These are phyloP conservation scores for Zymoseptoria tritici DNA, from an alignment of 2,329 filamentous ascomycete genomes.

Conservation along the genomic window DNA sequence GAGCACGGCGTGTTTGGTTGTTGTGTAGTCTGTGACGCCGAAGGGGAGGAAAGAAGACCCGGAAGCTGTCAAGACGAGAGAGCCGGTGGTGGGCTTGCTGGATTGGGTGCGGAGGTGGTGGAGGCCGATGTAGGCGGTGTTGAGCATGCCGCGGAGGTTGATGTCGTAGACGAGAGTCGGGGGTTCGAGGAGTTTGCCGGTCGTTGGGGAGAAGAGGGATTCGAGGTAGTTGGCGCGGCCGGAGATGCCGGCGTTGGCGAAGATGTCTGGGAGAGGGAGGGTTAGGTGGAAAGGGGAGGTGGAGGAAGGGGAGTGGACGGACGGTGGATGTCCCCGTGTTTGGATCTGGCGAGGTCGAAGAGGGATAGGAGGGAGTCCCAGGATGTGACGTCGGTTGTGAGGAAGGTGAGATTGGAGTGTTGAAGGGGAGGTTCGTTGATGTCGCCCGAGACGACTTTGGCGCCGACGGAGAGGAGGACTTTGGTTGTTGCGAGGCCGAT, in stretches of 20 bases:
- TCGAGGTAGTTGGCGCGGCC: constrained; percentile 34
- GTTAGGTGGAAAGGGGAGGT: not conserved
- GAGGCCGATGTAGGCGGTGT: constrained; percentile 34
- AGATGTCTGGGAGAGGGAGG: constrained; percentile 27
- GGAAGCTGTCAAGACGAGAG: constrained; percentile 49
- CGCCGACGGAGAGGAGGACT: constrained; percentile 46
- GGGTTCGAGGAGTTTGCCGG: constrained; percentile 26
- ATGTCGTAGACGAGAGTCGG: constrained; percentile 34
- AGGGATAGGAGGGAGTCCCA: constrained; percentile 46
- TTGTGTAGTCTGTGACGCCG: constrained; percentile 46
- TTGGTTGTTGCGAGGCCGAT: constrained; percentile 52
- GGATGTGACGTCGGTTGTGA: constrained; percentile 41
- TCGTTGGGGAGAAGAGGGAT: constrained; percentile 30
- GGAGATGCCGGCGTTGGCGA: constrained; percentile 50
- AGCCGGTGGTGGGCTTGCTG: constrained; percentile 29
- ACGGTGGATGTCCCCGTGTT: constrained; percentile 37
- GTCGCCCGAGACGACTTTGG: constrained; percentile 50
- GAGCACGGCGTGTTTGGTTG: constrained; percentile 49
- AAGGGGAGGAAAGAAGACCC: constrained; percentile 46
- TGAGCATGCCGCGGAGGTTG: constrained; percentile 37
- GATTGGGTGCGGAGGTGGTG: constrained; percentile 43
- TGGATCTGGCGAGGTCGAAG: constrained; percentile 44
- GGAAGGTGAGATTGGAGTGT: constrained; percentile 32
- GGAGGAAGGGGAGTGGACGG: not conserved
- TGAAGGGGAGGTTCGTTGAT: constrained; percentile 36